Evolutionary conservation across 2,329 filamentous ascomycete species (phyloP).

Genomic region (Aspergillus awamori): DNA sequence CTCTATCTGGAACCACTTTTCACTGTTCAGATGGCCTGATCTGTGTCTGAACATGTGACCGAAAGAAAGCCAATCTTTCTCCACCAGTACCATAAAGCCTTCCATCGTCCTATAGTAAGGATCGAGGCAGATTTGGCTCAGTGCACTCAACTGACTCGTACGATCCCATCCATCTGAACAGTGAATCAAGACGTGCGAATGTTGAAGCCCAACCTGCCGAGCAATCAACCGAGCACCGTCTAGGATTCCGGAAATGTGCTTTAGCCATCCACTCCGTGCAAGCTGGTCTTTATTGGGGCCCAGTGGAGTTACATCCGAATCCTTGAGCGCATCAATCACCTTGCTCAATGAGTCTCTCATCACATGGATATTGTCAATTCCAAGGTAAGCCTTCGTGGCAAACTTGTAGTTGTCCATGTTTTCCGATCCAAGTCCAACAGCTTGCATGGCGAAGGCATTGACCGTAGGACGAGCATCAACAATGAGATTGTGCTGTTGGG

Average conservation of each 20-base stretch:
- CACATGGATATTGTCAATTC: slow-evolving; percentile 97
- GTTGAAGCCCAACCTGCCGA: slow-evolving; percentile 83
- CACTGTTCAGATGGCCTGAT: slow-evolving; percentile 82
- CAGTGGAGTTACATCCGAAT: slow-evolving; percentile 82
- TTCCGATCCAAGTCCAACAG: slow-evolving; percentile 88
- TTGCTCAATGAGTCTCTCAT: slow-evolving; percentile 91
- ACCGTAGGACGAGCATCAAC: slow-evolving; percentile 93
- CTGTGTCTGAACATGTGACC: slow-evolving; percentile 96
- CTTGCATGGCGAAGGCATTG: slow-evolving; percentile 93
- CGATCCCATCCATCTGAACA: slow-evolving; percentile 99
- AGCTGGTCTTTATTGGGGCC: slow-evolving; percentile 81
- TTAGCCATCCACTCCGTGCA: slow-evolving; percentile 84
- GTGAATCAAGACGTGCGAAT: slow-evolving; percentile 94
- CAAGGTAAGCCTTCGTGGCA: slow-evolving; percentile 86
- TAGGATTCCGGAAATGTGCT: slow-evolving; percentile 81
- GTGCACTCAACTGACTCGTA: slow-evolving; percentile 87
- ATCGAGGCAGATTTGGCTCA: slow-evolving; percentile 91
- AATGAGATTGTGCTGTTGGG: slow-evolving; percentile 90
- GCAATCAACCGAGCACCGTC: slow-evolving; percentile 85
- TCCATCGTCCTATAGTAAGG: slow-evolving; percentile 93
- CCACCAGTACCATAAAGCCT: slow-evolving; percentile 89
- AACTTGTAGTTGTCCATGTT: slow-evolving; percentile 98
- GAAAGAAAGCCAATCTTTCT: slow-evolving; percentile 98
- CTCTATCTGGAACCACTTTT: slow-evolving; percentile 91
- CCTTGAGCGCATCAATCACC: slow-evolving; percentile 86